These are phyloP conservation scores for Elsinoe perseae DNA, from an alignment of 2,329 filamentous ascomycete species.

Conservation along the genomic window DNA sequence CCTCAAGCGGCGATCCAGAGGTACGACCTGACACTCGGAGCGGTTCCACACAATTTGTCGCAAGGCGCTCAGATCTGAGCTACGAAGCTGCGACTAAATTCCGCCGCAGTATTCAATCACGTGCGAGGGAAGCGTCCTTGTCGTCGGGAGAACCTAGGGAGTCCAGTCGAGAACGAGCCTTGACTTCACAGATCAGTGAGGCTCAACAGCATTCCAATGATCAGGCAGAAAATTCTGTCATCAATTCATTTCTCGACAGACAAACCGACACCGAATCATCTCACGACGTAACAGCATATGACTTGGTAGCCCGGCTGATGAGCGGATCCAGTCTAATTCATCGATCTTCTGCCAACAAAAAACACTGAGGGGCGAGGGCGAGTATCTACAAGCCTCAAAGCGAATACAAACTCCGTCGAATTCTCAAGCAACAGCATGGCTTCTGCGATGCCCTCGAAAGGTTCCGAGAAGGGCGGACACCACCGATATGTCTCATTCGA, in stretches of 20 bases:
- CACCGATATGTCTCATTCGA: constrained; percentile 11
- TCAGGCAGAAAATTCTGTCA: neutral
- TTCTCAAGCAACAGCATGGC: neutral
- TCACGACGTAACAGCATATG: neutral
- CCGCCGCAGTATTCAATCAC: neutral
- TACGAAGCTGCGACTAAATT: neutral
- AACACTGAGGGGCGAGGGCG: no score
- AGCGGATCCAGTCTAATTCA: neutral
- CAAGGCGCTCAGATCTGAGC: no score
- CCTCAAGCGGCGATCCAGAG: no score
- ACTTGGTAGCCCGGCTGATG: neutral
- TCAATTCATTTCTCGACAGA: neutral
- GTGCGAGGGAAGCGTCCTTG: neutral
- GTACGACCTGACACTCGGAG: no score
- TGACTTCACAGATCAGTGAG: neutral
- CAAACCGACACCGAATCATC: neutral
- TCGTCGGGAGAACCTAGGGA: neutral
- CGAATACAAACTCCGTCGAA: no score
- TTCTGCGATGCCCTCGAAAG: neutral
- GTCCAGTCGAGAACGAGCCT: neutral
- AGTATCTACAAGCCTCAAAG: no score
- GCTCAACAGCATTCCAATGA: neutral
- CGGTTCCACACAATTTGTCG: no score
- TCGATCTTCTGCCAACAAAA: neutral
- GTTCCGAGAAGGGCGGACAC: neutral